Percentiles rank a stretch among this genome's conserved stretches.
Evolutionary conservation across 495 filamentous ascomycete species (phyloP).

Genomic region (Entonaema liquescens): DNA sequence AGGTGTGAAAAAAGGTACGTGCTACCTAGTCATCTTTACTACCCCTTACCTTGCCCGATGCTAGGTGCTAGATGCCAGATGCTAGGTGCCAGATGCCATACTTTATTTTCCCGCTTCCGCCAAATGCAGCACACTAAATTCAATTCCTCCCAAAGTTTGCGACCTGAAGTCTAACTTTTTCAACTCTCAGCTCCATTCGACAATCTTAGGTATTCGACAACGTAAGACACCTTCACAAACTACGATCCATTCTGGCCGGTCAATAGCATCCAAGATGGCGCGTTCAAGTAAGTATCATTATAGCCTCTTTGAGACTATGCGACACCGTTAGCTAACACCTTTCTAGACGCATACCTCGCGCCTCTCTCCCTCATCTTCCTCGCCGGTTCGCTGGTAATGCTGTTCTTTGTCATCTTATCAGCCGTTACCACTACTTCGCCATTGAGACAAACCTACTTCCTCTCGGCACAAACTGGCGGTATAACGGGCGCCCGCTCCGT

Average conservation of each 20-base stretch:
- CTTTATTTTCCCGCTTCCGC: background rate
- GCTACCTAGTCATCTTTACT: background rate
- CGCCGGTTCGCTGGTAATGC: constrained; percentile 74
- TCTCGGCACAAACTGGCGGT: constrained; percentile 74
- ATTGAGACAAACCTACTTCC: constrained; percentile 80
- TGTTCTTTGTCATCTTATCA: constrained; percentile 82
- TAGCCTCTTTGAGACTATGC: background rate
- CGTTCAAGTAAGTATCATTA: constrained; percentile 24
- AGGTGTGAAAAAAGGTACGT: constrained; percentile 10
- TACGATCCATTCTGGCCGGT: constrained; percentile 7
- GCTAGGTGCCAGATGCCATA: background rate
- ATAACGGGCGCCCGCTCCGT: constrained; percentile 70
- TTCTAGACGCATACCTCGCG: constrained; percentile 50
- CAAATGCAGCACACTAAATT: background rate
- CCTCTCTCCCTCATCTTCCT: constrained; percentile 76
- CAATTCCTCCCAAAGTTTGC: constrained; percentile 18
- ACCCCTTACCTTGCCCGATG: background rate
- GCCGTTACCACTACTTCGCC: constrained; percentile 68
- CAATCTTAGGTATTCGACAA: background rate
- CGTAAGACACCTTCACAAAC: background rate
- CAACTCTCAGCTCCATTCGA: background rate
- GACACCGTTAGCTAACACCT: constrained; percentile 1
- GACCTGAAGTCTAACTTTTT: constrained; percentile 20
- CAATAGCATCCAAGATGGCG: constrained; percentile 26
- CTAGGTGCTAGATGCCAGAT: background rate